phyloP scores from a whole-genome alignment of 2,329 filamentous ascomycete species.

The Magnaporthiopsis poae region DNA sequence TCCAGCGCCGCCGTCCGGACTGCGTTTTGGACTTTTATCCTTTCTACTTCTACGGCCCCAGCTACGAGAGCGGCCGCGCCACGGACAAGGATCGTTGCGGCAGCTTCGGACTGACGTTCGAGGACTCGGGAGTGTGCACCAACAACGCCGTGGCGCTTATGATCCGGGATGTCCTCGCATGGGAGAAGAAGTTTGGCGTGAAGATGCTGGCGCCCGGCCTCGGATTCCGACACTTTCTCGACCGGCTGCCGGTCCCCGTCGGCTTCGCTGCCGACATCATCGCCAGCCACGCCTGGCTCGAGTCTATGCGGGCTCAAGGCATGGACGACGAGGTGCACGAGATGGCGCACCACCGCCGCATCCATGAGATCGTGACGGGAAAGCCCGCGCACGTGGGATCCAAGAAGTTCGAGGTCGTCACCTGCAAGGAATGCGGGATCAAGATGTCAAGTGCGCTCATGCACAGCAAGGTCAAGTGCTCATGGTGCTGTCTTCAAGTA shows the following conservation, averaged over 20 bases:
- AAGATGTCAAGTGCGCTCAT: not conserved
- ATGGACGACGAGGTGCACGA: not conserved
- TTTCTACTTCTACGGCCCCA: constrained; percentile 10
- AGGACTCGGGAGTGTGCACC: constrained; percentile 8
- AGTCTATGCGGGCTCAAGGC: not conserved
- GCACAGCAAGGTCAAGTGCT: not conserved
- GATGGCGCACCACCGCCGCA: constrained; percentile 1
- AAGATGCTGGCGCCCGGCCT: constrained; percentile 5
- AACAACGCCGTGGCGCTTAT: constrained; percentile 6
- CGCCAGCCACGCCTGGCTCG: not conserved
- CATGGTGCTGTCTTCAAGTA: not conserved
- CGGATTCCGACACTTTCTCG: constrained; percentile 10
- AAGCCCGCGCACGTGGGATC: not conserved
- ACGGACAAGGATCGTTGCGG: constrained; percentile 8
- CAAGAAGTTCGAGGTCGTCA: too few species aligned
- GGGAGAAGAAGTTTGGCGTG: not conserved
- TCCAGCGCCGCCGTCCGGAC: not conserved
- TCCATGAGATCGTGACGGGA: not conserved
- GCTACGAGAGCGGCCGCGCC: not conserved
- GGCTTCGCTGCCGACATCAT: not conserved
- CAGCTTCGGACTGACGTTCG: constrained; percentile 11
- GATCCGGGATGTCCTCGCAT: not conserved
- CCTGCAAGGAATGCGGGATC: not conserved
- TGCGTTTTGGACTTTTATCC: constrained; percentile 11
- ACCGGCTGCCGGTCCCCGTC: constrained; percentile 9